Base-by-base conservation (phyloP, 306 rosid species). In the Glycine soja region DNA sequence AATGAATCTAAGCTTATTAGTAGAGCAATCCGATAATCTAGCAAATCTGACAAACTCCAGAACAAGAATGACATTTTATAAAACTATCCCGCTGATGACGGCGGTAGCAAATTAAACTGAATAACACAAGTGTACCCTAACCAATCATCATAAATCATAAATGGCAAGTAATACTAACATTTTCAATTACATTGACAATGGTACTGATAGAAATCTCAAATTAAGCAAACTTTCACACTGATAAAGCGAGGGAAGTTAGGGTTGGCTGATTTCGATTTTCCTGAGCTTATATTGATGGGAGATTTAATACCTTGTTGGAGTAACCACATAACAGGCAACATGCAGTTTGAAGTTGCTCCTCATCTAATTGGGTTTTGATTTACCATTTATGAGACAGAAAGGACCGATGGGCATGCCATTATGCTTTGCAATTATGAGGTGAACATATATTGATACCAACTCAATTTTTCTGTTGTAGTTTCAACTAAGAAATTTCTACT, bases 1-100 rank as follows among this genome's bases (percentile, higher is more conserved):
- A 75, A 67, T 24, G 64, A 68, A 56, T 40, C 68, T 11, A 74
- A 53, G 83, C 75, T 24, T 52, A 46, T 92, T 69, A 87, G 78
- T 56, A 75, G 57, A 72, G 45, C 40, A 42, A 56, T 34, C 32
- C 24, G 7, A 32, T 54, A 42, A 51, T 36, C 53, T 50, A 56
- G 42, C 47, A 63, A 14, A 80, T 47, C 56, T 36, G 54, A 14
- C 24, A 24, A 24, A 24, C 30, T 24, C 30, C 30, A 5, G 57
- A 2, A 8, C 46, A 42, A 42, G 46, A 72, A 45, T 9, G 59
- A 12, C 5, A 70, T 62, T 69, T 38, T 62, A 45, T 13, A 11
- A 6, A 11, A 84, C 15, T 72, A 16, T 47, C 64, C 18, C 1
- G 76, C 66, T 66, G 74, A 54, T 24, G 56, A 85, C 15, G 4